Evolutionary conservation across 345 rosid species (phyloP), one percentile per base, ranked within the genome.

Genomic region (Reutealis trisperma): DNA sequence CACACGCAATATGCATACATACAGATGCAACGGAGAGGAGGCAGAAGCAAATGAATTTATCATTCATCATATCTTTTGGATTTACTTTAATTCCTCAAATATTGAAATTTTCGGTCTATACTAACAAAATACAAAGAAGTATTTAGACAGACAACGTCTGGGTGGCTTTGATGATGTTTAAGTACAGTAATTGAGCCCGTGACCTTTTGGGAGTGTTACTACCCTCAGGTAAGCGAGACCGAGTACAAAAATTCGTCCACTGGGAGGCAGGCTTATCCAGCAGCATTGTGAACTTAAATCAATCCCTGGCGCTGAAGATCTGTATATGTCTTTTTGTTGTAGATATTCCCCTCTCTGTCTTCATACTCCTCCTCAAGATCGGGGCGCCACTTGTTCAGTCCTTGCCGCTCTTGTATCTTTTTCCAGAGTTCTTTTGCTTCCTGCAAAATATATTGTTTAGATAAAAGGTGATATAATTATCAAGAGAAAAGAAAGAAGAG

Each of bases 341-440:
- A 96, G 47, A 94, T 96, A 86, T 96, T 96, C 10, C 99, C 99
- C 81, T 96, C 99, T 79, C 79, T 89, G 79, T 96, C 99, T 80
- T 96, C 99, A n/a, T 94, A 96, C 73, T 96, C 99, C 84, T 96
- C 99, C 84, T 96, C 99, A 6, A 96, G 97, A 71, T 96, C 99
- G 0, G 99, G 99, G 11, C 98, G 93, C 99, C 99, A 96, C 81
- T 96, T 94, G 79, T 89, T 92, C 83, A 86, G 72, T 72, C 99
- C 99, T 81, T 90, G 94, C 80, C 92, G 83, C 75, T 87, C 93
- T 78, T 91, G 97, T 74, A 96, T 96, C 83, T 60, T 91, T 82
- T 91, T 92, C 99, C 99, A 96, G 61, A 96, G 79, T n/a, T 89
- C 95, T 73, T 92, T 88, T 13, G 98, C 99, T 89, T 96, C 99